These are phyloP conservation scores for Ophiostoma sp. DNA, from an alignment of 2,329 filamentous ascomycete genomes.

Conservation along the genomic window DNA sequence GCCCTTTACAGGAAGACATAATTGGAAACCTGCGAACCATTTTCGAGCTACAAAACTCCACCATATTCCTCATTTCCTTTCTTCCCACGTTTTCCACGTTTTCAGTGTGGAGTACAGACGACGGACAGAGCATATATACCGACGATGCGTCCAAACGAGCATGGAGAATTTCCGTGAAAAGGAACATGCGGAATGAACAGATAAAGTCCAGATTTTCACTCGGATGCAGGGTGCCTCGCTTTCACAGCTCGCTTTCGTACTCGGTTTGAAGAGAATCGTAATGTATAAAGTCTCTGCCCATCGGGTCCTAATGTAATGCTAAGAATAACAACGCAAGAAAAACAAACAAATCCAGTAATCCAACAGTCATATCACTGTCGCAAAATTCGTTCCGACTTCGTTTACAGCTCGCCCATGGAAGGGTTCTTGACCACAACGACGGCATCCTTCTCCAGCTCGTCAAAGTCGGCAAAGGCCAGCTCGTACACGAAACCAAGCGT, in stretches of 20 bases:
- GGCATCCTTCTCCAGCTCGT: conserved; percentile 34
- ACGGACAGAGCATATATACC: neutral
- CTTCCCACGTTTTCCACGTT: neutral
- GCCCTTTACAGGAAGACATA: neutral
- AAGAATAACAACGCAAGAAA: neutral
- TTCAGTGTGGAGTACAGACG: neutral
- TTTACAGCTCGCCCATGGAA: conserved; percentile 32
- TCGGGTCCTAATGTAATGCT: neutral
- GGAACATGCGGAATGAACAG: neutral
- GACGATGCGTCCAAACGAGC: neutral
- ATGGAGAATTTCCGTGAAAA: neutral
- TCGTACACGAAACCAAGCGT: conserved; percentile 51
- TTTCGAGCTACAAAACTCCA: neutral
- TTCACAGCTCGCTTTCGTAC: neutral
- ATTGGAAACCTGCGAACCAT: neutral
- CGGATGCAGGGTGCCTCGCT: neutral
- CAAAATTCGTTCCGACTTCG: neutral
- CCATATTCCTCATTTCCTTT: neutral
- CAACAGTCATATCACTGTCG: neutral
- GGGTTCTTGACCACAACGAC: neutral
- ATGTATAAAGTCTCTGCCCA: neutral
- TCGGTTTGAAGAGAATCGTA: neutral
- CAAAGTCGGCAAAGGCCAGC: conserved; percentile 43
- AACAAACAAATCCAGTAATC: too few species aligned
- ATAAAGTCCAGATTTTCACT: neutral